Evolutionary conservation across 2,329 filamentous ascomycete genomes (phyloP).

Genomic region (Westerdykella sp.): DNA sequence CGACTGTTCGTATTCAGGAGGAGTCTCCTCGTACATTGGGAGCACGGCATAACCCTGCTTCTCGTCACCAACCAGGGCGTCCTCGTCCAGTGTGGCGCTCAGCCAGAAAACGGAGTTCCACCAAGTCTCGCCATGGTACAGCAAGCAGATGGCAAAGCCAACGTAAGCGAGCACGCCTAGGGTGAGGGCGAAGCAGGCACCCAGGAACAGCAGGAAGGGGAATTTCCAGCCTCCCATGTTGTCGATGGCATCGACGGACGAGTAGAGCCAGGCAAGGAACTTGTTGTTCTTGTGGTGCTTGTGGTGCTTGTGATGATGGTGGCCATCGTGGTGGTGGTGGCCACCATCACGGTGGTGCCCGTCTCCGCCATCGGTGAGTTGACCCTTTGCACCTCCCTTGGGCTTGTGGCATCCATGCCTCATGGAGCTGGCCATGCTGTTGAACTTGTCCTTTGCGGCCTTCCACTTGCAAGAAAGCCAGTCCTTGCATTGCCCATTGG

Average conservation of each 20-base stretch:
- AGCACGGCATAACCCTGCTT: conserved; percentile 32
- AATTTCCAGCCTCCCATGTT: too few species aligned
- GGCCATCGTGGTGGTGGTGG: conserved; percentile 10
- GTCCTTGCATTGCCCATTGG: conserved; percentile 30
- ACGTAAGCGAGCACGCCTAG: too few species aligned
- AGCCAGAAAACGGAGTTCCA: too few species aligned
- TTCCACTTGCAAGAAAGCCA: conserved; percentile 42
- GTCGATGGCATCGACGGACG: too few species aligned
- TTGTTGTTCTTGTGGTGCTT: too few species aligned
- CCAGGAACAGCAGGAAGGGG: too few species aligned
- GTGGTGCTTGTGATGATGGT: too few species aligned
- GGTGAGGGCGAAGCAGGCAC: too few species aligned
- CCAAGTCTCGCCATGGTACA: too few species aligned
- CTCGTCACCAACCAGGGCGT: conserved; percentile 18
- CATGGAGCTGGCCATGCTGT: conserved; percentile 28
- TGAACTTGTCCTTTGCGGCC: conserved; percentile 30
- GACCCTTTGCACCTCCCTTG: conserved; percentile 27
- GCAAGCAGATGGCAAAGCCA: too few species aligned
- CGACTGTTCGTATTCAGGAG: conserved; percentile 35
- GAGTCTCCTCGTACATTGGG: conserved; percentile 30
- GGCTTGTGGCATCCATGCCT: conserved; percentile 33
- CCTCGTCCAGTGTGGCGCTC: conserved; percentile 19
- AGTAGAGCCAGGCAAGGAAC: too few species aligned
- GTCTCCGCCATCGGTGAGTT: conserved; percentile 7
- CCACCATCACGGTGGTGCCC: conserved; percentile 19